A percentile compares a stretch with the other conserved stretches of the same genome.
phyloP scores from a whole-genome alignment of 2,329 filamentous ascomycete species.

The Diaporthe vexans region DNA sequence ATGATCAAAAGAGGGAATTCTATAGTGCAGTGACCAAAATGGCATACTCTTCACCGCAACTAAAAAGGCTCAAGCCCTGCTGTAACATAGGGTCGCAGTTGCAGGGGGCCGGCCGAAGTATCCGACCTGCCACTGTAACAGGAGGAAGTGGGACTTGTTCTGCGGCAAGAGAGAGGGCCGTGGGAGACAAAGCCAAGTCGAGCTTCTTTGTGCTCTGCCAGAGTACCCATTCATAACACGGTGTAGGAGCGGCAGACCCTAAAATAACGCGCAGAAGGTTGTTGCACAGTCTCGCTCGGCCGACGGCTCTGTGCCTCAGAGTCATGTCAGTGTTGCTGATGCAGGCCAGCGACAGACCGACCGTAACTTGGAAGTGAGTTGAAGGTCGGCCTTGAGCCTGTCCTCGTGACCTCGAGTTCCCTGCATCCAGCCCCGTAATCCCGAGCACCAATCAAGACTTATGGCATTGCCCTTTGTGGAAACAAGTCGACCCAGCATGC shows the following conservation, averaged over 20 bases:
- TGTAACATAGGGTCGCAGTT: conserved; percentile 8
- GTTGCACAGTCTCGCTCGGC: neutral
- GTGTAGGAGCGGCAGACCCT: neutral
- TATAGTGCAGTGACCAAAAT: neutral
- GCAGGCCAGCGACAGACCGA: neutral
- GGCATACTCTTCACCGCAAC: neutral
- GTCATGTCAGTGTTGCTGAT: conserved; percentile 5
- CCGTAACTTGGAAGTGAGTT: neutral
- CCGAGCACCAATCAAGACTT: neutral
- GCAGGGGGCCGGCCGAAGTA: conserved; percentile 3
- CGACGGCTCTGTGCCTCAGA: neutral
- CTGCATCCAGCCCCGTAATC: neutral
- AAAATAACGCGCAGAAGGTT: conserved; percentile 5
- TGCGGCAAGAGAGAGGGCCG: neutral
- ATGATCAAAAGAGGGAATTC: neutral
- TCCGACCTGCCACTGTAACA: conserved; percentile 16
- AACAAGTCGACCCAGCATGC: neutral
- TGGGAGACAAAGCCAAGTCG: neutral
- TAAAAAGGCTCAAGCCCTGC: neutral
- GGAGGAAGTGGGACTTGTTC: neutral
- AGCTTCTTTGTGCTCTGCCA: neutral
- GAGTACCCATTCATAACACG: too few relatives aligned
- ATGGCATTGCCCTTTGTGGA: neutral
- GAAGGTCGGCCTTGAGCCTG: neutral
- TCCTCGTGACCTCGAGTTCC: neutral